Percentiles rank a stretch among this genome's conserved stretches.
phyloP scores from a whole-genome alignment of 495 filamentous ascomycete species.

The Aspergillus bertholletiae region DNA sequence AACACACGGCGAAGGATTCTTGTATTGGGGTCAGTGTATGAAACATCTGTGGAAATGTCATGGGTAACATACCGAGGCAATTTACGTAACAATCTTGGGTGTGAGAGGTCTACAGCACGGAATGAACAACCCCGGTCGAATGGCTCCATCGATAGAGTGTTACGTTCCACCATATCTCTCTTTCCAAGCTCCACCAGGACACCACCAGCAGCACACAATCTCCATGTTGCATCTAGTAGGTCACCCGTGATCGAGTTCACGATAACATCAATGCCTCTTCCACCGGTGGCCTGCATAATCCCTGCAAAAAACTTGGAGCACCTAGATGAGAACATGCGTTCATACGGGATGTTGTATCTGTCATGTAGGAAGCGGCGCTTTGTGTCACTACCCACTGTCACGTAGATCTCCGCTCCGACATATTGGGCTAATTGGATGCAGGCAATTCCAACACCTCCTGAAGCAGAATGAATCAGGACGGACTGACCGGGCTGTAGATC shows the following conservation, averaged over 20 bases:
- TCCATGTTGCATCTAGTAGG: conserved; percentile 30
- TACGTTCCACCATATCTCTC: conserved; percentile 25
- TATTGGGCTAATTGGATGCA: conserved; percentile 31
- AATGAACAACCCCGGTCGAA: conserved; percentile 33
- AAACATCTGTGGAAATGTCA: not conserved
- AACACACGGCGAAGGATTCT: conserved; percentile 6
- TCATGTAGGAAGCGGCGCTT: conserved; percentile 36
- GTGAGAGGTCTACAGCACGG: conserved; percentile 17
- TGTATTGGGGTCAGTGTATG: not conserved
- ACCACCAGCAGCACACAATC: conserved; percentile 22
- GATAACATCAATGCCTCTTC: conserved; percentile 28
- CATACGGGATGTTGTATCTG: conserved; percentile 17
- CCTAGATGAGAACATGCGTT: conserved; percentile 24
- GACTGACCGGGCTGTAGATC: conserved; percentile 25
- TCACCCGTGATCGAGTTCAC: conserved; percentile 32
- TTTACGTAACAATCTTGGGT: not conserved
- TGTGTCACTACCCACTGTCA: conserved; percentile 38
- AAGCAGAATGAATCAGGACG: conserved; percentile 41
- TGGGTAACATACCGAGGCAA: not conserved
- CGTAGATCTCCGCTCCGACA: conserved; percentile 31
- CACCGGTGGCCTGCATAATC: conserved; percentile 18
- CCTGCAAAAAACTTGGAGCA: conserved; percentile 11
- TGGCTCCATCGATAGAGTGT: conserved; percentile 24
- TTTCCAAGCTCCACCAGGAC: conserved; percentile 34
- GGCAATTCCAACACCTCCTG: conserved; percentile 42